Conservation (phyloP, 306 rosid genomes). For the Begonia fuchsioides region DNA sequence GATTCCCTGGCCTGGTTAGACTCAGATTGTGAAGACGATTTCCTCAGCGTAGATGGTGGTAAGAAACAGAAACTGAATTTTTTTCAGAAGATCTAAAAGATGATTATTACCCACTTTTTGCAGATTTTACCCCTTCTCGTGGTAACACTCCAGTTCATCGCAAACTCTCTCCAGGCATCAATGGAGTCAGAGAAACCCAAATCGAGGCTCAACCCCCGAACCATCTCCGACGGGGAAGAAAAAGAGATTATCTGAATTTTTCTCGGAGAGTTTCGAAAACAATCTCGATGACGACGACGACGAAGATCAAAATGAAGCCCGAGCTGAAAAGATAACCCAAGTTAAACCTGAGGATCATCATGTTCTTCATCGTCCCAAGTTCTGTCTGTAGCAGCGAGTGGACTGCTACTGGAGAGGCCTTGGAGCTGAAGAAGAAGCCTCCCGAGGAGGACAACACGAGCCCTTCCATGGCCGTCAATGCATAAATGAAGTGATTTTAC, state of each 20-base stretch:
- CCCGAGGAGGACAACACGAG: no score
- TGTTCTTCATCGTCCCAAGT: slow-evolving; percentile 21
- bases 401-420: no score
- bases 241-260: slow-evolving; percentile 60
- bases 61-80: slow-evolving; percentile 19
- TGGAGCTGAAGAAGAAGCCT: no score
- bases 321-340: slow-evolving; percentile 6
- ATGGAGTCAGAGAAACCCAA: slow-evolving; percentile 20
- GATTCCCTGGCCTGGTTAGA: slow-evolving; percentile 85
- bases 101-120: slow-evolving; percentile 3
- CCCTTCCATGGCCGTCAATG: no score
- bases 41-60: slow-evolving; percentile 91
- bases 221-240: slow-evolving; percentile 48
- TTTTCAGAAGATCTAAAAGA: no score
- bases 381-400: no score
- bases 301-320: not conserved
- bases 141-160: slow-evolving; percentile 68
- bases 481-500: no score
- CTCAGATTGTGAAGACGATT: slow-evolving; percentile 84
- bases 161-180: slow-evolving; percentile 11
- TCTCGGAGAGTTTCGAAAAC: slow-evolving; percentile 41
- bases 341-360: slow-evolving; percentile 21
- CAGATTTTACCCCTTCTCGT: slow-evolving; percentile 80
- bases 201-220: slow-evolving; percentile 13
- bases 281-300: slow-evolving; percentile 9